Percentiles rank a stretch among this genome's conserved stretches.
These are phyloP conservation scores for Sphagnum magellanicum DNA, from an alignment of 228 moss, liverwort and hornwort genomes.

Conservation along the genomic window DNA sequence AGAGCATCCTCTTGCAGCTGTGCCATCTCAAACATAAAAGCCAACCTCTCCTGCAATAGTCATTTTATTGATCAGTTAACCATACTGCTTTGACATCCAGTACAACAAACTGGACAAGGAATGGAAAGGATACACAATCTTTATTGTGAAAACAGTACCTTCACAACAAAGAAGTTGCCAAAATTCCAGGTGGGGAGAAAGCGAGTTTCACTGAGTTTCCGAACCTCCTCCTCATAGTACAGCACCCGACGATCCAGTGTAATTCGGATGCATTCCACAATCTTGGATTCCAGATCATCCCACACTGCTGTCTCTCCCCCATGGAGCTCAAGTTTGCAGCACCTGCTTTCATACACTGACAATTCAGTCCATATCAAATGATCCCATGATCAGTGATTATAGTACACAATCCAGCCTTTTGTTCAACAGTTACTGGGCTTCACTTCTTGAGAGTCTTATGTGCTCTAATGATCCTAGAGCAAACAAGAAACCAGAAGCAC, in stretches of 20 bases:
- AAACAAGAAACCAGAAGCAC: conserved; percentile 17
- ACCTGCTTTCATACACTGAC: conserved; percentile 28
- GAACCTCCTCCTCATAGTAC: conserved; percentile 95
- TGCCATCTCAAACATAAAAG: conserved; percentile 99
- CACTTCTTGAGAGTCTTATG: no score
- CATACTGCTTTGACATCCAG: no score
- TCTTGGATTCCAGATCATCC: conserved; percentile 91
- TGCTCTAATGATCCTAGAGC: background rate
- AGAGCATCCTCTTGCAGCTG: conserved; percentile 91
- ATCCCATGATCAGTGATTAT: no score
- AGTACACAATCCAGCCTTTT: no score
- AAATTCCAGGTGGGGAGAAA: conserved; percentile 86
- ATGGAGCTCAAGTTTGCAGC: conserved; percentile 85
- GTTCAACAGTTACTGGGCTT: no score
- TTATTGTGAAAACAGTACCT: conserved; percentile 30
- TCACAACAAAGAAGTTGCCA: conserved; percentile 87
- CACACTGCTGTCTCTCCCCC: conserved; percentile 60
- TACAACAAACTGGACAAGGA: no score
- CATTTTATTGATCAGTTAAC: no score
- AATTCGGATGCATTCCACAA: conserved; percentile 85
- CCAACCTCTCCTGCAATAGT: conserved; percentile 76
- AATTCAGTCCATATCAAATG: background rate
- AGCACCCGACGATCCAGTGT: conserved; percentile 87
- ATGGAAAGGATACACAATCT: no score
- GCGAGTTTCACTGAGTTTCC: conserved; percentile 79